These are phyloP conservation scores for Neurospora tetrasperma DNA, from an alignment of 495 filamentous ascomycete species.

Conservation along the genomic window DNA sequence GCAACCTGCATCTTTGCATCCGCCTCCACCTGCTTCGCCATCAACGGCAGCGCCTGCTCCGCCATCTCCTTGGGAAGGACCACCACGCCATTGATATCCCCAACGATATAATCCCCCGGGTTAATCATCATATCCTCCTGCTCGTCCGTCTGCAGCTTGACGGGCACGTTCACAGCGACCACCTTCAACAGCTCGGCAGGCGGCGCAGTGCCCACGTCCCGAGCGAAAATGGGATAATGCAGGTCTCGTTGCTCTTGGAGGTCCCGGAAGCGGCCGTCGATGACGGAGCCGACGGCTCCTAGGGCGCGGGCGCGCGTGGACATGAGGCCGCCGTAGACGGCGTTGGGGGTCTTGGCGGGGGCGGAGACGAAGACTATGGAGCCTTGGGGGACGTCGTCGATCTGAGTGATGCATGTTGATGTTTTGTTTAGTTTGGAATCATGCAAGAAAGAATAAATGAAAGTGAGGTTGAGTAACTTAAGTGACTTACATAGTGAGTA, in stretches of 20 bases:
- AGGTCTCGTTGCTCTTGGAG: constrained; percentile 48
- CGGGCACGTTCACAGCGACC: constrained; percentile 31
- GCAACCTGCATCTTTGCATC: constrained; percentile 43
- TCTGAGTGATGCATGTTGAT: constrained; percentile 19
- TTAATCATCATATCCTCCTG: constrained; percentile 39
- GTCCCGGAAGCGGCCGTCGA: constrained; percentile 51
- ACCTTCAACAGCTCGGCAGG: constrained; percentile 37
- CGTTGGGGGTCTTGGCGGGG: constrained; percentile 41
- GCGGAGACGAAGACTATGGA: constrained; percentile 48
- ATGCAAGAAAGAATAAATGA: no score
- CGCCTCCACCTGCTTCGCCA: constrained; percentile 42
- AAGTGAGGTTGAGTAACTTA: background rate
- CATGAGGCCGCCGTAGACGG: constrained; percentile 52
- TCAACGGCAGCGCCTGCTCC: constrained; percentile 35
- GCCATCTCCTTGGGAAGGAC: constrained; percentile 34
- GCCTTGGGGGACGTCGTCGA: constrained; percentile 41
- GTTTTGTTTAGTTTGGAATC: background rate
- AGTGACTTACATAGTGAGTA: constrained; percentile 37
- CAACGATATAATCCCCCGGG: constrained; percentile 49
- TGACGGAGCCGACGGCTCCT: constrained; percentile 34
- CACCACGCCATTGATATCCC: constrained; percentile 47
- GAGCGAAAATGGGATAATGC: constrained; percentile 41
- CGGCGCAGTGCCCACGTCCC: constrained; percentile 42
- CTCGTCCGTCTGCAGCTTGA: constrained; percentile 29
- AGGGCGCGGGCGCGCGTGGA: constrained; percentile 41